These are phyloP conservation scores for Alectoria sarmentosa DNA, from an alignment of 495 filamentous ascomycete species.

Conservation along the genomic window DNA sequence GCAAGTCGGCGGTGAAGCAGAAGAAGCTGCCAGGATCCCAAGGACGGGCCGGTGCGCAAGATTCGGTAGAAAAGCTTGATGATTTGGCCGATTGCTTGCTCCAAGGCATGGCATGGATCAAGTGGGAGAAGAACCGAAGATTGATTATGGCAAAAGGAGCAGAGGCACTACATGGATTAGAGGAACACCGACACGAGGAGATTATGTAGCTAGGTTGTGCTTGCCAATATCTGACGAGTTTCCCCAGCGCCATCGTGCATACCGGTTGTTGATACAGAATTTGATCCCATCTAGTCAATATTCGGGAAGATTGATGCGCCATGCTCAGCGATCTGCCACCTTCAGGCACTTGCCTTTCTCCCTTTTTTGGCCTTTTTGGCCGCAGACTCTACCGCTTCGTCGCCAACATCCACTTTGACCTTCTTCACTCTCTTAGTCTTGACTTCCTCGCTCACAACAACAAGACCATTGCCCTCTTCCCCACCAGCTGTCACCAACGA, in stretches of 20 bases:
- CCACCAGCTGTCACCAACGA: conserved; percentile 22
- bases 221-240: background rate
- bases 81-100: conserved; percentile 86
- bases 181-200: background rate
- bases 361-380: conserved; percentile 33
- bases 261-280: background rate
- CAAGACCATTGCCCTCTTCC: conserved; percentile 31
- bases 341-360: conserved; percentile 33
- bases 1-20: conserved; percentile 22
- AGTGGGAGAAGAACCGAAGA: conserved; percentile 69
- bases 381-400: no score
- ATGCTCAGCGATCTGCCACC: background rate
- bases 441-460: conserved; percentile 22
- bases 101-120: conserved; percentile 78
- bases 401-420: conserved; percentile 31
- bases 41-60: conserved; percentile 9
- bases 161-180: conserved; percentile 14
- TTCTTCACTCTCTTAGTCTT: conserved; percentile 30
- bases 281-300: background rate
- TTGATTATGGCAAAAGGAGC: conserved; percentile 18
- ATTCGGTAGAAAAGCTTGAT: conserved; percentile 58
- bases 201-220: background rate
- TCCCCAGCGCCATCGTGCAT: background rate
- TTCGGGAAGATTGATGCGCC: background rate
- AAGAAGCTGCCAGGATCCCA: background rate